These are phyloP conservation scores for Sophora flavescens DNA, from an alignment of 306 rosid genomes.

Conservation along the genomic window DNA sequence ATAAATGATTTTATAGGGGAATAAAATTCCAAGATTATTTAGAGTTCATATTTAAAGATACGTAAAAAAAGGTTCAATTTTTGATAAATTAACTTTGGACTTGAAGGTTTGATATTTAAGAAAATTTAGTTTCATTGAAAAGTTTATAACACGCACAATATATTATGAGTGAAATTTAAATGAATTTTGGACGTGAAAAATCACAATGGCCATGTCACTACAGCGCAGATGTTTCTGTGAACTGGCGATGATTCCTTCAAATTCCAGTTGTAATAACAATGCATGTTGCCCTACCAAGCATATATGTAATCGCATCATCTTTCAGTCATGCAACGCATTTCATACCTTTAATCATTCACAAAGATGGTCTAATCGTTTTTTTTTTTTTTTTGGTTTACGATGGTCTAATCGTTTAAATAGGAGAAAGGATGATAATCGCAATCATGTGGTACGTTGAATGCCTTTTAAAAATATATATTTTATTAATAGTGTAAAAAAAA, in stretches of 20 bases:
- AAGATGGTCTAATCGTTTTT: neutral
- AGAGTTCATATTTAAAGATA: neutral
- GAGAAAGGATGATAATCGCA: neutral
- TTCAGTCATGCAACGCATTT: slow-evolving; percentile 20
- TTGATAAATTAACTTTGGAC: neutral
- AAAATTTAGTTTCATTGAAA: too few species aligned
- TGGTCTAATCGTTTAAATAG: neutral
- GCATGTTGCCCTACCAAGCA: neutral
- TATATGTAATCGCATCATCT: neutral
- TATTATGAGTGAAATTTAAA: neutral
- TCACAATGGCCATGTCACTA: neutral
- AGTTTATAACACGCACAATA: too few species aligned
- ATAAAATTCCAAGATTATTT: neutral
- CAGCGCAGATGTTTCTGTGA: neutral
- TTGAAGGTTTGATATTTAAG: neutral
- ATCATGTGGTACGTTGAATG: neutral
- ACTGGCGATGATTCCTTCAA: neutral
- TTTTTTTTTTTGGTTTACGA: too few species aligned
- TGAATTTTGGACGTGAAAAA: neutral
- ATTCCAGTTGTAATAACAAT: slow-evolving; percentile 15
- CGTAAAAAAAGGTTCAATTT: neutral
- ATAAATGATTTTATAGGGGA: too few species aligned
- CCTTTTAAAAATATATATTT: too few species aligned
- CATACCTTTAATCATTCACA: slow-evolving; percentile 15
- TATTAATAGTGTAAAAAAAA: too few species aligned